Evolutionary conservation across 2,329 filamentous ascomycete species (phyloP).

Genomic region (Fusarium sp.): DNA sequence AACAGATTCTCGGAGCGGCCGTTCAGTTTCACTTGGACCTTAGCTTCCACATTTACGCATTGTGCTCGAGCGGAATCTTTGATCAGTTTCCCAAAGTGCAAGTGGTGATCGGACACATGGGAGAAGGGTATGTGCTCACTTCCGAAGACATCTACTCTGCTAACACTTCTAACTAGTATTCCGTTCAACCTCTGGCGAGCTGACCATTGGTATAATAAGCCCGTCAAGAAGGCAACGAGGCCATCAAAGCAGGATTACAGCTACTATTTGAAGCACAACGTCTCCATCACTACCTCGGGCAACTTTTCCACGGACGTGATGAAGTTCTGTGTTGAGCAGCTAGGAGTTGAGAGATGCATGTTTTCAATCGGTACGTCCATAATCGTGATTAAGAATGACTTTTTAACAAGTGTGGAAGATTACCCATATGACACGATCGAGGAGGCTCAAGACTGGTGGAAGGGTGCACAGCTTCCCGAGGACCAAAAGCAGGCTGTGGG

Average conservation of each 20-base stretch:
- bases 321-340: conserved; percentile 11
- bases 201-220: conserved; percentile 20
- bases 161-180: neutral
- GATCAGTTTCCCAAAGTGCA: conserved; percentile 6
- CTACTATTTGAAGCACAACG: conserved; percentile 13
- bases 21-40: conserved; percentile 18
- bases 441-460: conserved; percentile 26
- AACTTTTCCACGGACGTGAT: conserved; percentile 7
- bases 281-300: conserved; percentile 19
- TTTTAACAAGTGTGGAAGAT: neutral
- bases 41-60: conserved; percentile 16
- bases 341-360: conserved; percentile 10
- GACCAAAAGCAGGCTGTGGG: neutral
- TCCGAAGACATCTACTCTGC: neutral
- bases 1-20: conserved; percentile 11
- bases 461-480: neutral
- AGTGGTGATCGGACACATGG: conserved; percentile 19
- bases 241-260: conserved; percentile 13
- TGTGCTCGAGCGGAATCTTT: conserved; percentile 29
- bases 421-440: conserved; percentile 12
- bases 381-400: neutral
- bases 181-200: conserved; percentile 21
- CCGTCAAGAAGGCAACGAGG: neutral
- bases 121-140: conserved; percentile 16
- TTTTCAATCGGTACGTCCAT: conserved; percentile 15